These are phyloP conservation scores for Colletotrichum musicola DNA, from an alignment of 2,329 filamentous ascomycete genomes.

Conservation along the genomic window DNA sequence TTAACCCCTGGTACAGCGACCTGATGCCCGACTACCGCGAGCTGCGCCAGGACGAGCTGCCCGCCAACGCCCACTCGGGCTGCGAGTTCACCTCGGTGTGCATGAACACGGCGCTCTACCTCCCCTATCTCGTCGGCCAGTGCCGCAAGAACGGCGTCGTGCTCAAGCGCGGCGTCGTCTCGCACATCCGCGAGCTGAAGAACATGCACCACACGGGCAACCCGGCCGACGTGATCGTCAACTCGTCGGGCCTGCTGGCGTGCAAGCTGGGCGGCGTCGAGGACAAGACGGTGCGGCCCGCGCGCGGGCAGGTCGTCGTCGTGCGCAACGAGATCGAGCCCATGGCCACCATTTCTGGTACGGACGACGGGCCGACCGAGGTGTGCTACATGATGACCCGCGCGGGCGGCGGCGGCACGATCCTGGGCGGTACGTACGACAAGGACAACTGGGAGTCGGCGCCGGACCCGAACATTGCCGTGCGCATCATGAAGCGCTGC, in stretches of 20 bases:
- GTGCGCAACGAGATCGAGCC: constrained; percentile 81
- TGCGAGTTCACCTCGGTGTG: constrained; percentile 76
- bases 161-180: constrained; percentile 63
- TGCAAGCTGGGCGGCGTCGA: constrained; percentile 76
- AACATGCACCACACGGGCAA: constrained; percentile 68
- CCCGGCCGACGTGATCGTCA: constrained; percentile 73
- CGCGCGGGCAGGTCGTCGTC: constrained; percentile 79
- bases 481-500: constrained; percentile 85
- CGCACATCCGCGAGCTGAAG: constrained; percentile 72
- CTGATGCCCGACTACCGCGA: constrained; percentile 78
- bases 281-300: constrained; percentile 73
- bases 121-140: constrained; percentile 77
- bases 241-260: constrained; percentile 77
- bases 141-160: constrained; percentile 72
- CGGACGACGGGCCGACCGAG: constrained; percentile 80
- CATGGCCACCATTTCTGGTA: constrained; percentile 79
- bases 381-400: constrained; percentile 86
- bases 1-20: constrained; percentile 80
- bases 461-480: constrained; percentile 83
- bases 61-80: constrained; percentile 67
- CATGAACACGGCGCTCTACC: constrained; percentile 80
- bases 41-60: constrained; percentile 69
- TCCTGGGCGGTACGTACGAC: constrained; percentile 89
- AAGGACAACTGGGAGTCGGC: constrained; percentile 83
- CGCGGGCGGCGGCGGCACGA: constrained; percentile 82